Base-by-base conservation (phyloP, 768 basidiomycete species). In the Termitomyces eurrhizus region DNA sequence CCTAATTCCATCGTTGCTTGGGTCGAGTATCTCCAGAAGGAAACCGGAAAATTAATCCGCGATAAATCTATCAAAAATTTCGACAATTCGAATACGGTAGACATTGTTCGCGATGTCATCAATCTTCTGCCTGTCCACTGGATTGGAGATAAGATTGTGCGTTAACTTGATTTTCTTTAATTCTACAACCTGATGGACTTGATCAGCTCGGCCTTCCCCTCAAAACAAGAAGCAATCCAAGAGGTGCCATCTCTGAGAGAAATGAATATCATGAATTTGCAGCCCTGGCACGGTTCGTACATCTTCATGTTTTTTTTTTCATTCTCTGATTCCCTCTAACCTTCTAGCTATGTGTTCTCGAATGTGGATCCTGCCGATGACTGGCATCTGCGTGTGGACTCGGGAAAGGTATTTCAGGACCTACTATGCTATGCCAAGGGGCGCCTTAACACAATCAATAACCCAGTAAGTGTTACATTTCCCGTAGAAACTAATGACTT, bases 81-180 rank as follows among this genome's bases (percentile, higher is more conserved):
- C 6, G 63, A 69, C 16, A 52, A 57, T 16, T 58, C 62, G 18
- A 72, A 63, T 36, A 76, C 70, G 53, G 69, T 90, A 24, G 87
- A 92, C 67, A 78, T 91, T 41, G 80, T 90, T 7, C 75, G 75
- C 45, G 86, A 91, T 64, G 88, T 91, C 24, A 80, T 88, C 66
- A 87, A 90, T 62, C 67, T 78, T 32, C 60, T 88, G 42, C 83
- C 89, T 0, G 69, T 87, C 5, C 77, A 82, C 60, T 91, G 86
- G 87, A 76, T 86, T 33, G 79, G 80, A 11, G 75, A 81, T 36
- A 68, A 82, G 56, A 72, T 89, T 59, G 89, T 89, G 61, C 64
- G 86, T 73, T 37, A 18, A 39, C 41, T 61, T 13, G n/a, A 13
- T 35, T 41, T 8, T n/a, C 14, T 18, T 9, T 29, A 53, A 16